phyloP scores from a whole-genome alignment of 371 early-diverging fungal genomes.

The Basidiobolus heterosporus region DNA sequence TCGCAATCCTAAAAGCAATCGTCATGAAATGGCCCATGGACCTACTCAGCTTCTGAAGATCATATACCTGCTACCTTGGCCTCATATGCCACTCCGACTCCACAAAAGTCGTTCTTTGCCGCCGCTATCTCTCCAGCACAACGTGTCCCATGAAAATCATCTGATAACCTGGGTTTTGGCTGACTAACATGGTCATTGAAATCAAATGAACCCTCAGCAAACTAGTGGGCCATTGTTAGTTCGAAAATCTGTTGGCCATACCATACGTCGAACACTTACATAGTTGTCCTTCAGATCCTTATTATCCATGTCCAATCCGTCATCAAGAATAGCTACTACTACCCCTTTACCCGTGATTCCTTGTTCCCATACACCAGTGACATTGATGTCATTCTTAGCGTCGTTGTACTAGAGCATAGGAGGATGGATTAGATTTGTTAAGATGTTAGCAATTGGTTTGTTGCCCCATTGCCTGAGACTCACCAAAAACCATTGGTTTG shows the following conservation, averaged over 20 bases:
- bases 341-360: slow-evolving; percentile 75
- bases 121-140: slow-evolving; percentile 97
- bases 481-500: slow-evolving; percentile 73
- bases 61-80: slow-evolving; percentile 64
- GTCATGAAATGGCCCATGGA: background rate
- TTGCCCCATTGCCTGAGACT: slow-evolving; percentile 1
- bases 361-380: slow-evolving; percentile 80
- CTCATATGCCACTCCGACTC: slow-evolving; percentile 83
- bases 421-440: background rate
- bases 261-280: slow-evolving; percentile 29
- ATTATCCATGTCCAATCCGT: slow-evolving; percentile 77
- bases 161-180: slow-evolving; percentile 56
- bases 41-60: background rate
- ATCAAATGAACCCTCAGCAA: slow-evolving; percentile 76
- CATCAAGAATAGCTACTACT: slow-evolving; percentile 81
- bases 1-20: slow-evolving; percentile 38
- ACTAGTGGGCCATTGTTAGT: slow-evolving; percentile 17
- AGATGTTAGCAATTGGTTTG: background rate
- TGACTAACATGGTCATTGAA: slow-evolving; percentile 67
- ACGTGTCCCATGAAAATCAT: slow-evolving; percentile 89
- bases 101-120: slow-evolving; percentile 71
- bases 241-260: too few species aligned
- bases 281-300: slow-evolving; percentile 75
- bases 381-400: slow-evolving; percentile 74
- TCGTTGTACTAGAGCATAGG: slow-evolving; percentile 40